These are phyloP conservation scores for Cardamine occulta DNA, from an alignment of 345 rosid genomes.

Conservation along the genomic window DNA sequence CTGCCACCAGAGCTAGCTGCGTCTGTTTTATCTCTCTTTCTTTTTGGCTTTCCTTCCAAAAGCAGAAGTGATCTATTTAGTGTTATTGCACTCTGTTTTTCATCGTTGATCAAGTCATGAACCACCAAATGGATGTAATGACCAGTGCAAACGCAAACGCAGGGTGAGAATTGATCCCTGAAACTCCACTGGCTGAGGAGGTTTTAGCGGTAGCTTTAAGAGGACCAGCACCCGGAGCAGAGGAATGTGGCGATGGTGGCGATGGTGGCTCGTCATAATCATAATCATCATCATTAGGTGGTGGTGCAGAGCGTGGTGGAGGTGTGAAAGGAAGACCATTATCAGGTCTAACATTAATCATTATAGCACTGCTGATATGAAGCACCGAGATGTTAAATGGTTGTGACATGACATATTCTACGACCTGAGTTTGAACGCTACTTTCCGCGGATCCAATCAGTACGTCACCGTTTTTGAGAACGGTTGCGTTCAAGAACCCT, in stretches of 20 bases:
- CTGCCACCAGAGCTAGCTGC: neutral
- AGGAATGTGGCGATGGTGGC: constrained; percentile 33
- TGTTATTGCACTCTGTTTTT: constrained; percentile 21
- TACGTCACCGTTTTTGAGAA: constrained; percentile 65
- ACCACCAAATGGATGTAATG: constrained; percentile 32
- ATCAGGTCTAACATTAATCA: constrained; percentile 31
- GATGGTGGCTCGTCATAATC: constrained; percentile 23
- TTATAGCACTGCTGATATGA: constrained; percentile 62
- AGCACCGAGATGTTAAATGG: constrained; percentile 74
- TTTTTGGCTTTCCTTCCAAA: neutral
- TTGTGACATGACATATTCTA: constrained; percentile 61
- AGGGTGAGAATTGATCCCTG: constrained; percentile 1
- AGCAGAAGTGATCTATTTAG: neutral
- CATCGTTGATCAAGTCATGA: constrained; percentile 26
- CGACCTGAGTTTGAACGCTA: constrained; percentile 58
- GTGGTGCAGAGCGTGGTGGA: constrained; percentile 14
- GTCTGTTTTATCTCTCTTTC: neutral
- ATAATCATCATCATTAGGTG: constrained; percentile 28
- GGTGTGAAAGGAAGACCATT: constrained; percentile 12
- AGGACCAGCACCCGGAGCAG: constrained; percentile 15
- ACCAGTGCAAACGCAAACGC: constrained; percentile 6
- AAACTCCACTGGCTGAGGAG: constrained; percentile 7
- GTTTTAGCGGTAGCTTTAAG: constrained; percentile 9
- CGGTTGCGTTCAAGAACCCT: constrained; percentile 84
- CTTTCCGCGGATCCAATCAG: constrained; percentile 78